Evolutionary conservation across 352 stramenopile species (phyloP).

Genomic region (Globisporangium rhizosaccharum): DNA sequence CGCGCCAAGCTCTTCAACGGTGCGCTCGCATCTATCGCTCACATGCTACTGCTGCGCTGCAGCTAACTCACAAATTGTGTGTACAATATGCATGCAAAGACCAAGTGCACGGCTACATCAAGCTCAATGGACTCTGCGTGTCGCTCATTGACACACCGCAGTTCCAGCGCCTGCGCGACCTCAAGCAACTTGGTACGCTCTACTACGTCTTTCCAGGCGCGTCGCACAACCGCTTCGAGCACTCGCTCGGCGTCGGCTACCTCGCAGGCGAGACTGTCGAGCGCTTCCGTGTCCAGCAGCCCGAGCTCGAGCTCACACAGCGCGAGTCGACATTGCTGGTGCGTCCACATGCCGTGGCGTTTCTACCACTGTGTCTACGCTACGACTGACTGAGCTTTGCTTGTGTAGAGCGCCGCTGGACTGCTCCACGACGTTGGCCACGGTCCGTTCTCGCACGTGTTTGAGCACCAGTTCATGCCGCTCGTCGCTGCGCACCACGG

Average conservation of each 20-base stretch:
- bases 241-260: constrained; percentile 93
- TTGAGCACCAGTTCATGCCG: constrained; percentile 89
- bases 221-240: constrained; percentile 94
- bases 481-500: constrained; percentile 29
- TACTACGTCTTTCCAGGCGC: constrained; percentile 85
- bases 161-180: constrained; percentile 92
- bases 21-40: constrained; percentile 6
- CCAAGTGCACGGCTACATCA: constrained; percentile 80
- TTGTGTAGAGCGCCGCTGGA: constrained; percentile 56
- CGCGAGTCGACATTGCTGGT: constrained; percentile 76
- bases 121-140: constrained; percentile 70
- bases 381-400: neutral
- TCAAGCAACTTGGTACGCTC: constrained; percentile 93
- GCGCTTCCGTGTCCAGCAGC: constrained; percentile 82
- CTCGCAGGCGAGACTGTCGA: constrained; percentile 87
- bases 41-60: too few relatives aligned
- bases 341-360: neutral
- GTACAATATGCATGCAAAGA: constrained; percentile 21
- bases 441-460: constrained; percentile 95
- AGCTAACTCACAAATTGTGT: too few relatives aligned
- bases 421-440: constrained; percentile 90
- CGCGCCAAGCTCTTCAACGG: constrained; percentile 64
- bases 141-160: constrained; percentile 89
- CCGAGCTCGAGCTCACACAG: constrained; percentile 84
- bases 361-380: neutral